Conservation (phyloP, 345 rosid genomes). For the Xanthoceras sorbifolium region DNA sequence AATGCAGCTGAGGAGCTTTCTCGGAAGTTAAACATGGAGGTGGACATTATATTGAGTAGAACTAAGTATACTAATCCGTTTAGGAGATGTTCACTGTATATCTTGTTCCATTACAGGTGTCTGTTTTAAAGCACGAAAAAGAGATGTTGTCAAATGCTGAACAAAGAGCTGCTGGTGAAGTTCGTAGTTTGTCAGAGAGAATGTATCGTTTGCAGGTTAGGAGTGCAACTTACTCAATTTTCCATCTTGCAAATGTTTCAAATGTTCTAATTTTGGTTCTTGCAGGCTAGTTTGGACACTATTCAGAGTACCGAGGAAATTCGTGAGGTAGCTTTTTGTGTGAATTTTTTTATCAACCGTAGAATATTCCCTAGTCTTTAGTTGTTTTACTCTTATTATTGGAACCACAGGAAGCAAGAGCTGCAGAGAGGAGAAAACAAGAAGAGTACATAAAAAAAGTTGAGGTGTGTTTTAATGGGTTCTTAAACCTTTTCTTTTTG, state of each 20-base stretch:
- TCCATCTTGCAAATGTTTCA: neutral
- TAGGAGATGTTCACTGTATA: constrained; percentile 20
- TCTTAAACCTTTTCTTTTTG: neutral
- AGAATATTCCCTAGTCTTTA: neutral
- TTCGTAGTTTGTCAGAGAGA: constrained; percentile 77
- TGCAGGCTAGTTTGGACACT: constrained; percentile 89
- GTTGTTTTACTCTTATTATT: constrained; percentile 5
- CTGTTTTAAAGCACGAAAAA: constrained; percentile 76
- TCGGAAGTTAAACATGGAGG: constrained; percentile 87
- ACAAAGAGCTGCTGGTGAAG: constrained; percentile 89
- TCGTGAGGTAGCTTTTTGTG: constrained; percentile 62
- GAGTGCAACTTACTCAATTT: constrained; percentile 13
- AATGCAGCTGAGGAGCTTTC: constrained; percentile 74
- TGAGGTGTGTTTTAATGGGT: constrained; percentile 55
- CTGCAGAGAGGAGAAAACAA: constrained; percentile 75
- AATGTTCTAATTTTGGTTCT: constrained; percentile 29
- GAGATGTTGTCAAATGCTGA: constrained; percentile 81
- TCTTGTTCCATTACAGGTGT: constrained; percentile 47
- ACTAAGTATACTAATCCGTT: constrained; percentile 5
- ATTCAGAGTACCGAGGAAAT: constrained; percentile 85
- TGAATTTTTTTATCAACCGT: neutral
- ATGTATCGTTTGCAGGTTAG: constrained; percentile 80
- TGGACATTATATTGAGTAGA: constrained; percentile 24
- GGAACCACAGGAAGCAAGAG: constrained; percentile 67
- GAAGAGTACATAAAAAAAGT: constrained; percentile 69